Evolutionary conservation across 108 stramenopile genomes (phyloP), one percentile per base, ranked within the genome.

Genomic region (Fragilariopsis cylindrus): DNA sequence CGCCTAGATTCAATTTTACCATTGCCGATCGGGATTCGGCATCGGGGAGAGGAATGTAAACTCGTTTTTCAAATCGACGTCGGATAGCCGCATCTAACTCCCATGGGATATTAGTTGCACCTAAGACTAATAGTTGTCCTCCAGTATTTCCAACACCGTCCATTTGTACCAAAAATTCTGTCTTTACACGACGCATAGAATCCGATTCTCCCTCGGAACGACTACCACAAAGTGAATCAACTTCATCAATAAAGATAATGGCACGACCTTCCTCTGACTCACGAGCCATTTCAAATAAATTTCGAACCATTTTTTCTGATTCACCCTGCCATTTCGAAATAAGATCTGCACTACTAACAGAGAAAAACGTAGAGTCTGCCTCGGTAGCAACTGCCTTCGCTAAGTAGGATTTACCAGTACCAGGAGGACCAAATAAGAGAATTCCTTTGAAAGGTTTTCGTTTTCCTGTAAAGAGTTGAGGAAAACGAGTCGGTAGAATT

Each of bases 81-180:
- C 98, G 91, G 82, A 99, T 99, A 18, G 99, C 99, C n/a, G 98
- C 92, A 90, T 99, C 99, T 45, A 99, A 74, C 57, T 97, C 97
- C 99, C 98, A 99, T 3, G 99, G 99, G 43, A 97, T 94, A 84
- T 99, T 99, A 7, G 99, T 98, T 1, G 99, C 99, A 0, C 97
- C 97, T 57, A 99, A 79, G 0, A 98, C 95, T 3, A 98, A 79
- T 15, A 98, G 83, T 63, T 90, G 88, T 18, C 84, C 88, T 6
- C 92, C 86, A 9, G 80, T 79, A 68, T 94, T 92, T 13, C 96
- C 95, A 15, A 99, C 97, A 47, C 98, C 98, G 65, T 99, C 95
- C 98, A 99, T 98, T 86, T 99, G 99, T 8, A 99, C 98, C n/a
- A 99, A 81, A 82, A 99, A 99, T 77, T 99, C 99, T 2, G 98